phyloP scores from a whole-genome alignment of 257 asterid genomes.

The Parsonsia alboflavescens region DNA sequence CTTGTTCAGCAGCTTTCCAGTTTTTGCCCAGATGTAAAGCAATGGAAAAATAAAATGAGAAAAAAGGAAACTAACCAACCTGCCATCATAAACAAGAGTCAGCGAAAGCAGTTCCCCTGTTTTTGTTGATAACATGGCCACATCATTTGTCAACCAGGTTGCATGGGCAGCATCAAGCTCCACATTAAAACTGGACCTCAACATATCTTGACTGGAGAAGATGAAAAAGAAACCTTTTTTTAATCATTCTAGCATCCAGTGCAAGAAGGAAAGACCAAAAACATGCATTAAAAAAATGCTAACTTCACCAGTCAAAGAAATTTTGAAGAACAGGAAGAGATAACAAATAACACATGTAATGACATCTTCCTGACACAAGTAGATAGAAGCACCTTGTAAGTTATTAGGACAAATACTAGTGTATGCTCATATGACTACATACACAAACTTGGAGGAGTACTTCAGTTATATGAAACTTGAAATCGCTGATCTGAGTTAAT shows the following conservation, averaged over 20 bases:
- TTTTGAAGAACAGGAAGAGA: not conserved
- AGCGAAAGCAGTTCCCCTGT: conserved; percentile 91
- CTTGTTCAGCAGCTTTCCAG: not conserved
- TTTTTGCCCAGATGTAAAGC: not conserved
- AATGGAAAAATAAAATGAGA: not conserved
- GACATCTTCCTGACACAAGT: not conserved
- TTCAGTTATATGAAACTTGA: not conserved
- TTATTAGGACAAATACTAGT: not conserved
- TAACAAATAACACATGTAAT: not conserved
- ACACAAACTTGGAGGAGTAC: not conserved
- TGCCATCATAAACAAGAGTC: conserved; percentile 87
- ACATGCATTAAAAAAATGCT: not conserved
- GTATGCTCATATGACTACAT: not conserved
- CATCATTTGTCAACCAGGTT: conserved; percentile 90
- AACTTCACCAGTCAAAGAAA: not conserved
- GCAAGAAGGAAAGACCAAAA: conserved; percentile 3
- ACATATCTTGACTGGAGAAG: conserved; percentile 72
- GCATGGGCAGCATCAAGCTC: conserved; percentile 96
- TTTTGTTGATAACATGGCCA: conserved; percentile 86
- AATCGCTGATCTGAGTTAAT: not conserved
- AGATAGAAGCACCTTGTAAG: not conserved
- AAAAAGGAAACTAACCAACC: conserved; percentile 36
- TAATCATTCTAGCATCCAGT: conserved; percentile 6
- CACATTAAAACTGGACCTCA: conserved; percentile 64
- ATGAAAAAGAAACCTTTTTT: conserved; percentile 19